phyloP scores from a whole-genome alignment of 352 stramenopile genomes.

The Detonula confervacea region DNA sequence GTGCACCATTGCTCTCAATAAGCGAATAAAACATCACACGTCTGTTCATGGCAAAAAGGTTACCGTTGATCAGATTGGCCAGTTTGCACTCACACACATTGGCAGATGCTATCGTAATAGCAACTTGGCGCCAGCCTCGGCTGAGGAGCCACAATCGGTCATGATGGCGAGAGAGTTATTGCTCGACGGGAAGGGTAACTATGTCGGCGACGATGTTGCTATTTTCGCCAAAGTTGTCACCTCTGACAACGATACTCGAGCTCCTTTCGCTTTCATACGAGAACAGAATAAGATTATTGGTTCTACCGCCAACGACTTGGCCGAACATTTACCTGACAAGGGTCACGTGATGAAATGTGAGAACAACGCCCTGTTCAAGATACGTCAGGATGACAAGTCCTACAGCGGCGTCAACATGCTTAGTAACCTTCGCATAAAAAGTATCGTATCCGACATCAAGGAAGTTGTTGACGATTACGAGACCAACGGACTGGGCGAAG shows the following conservation, averaged over 20 bases:
- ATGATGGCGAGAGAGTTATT: slow-evolving; percentile 6
- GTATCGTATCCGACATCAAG: slow-evolving; percentile 10
- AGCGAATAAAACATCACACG: not conserved
- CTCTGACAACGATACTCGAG: slow-evolving; percentile 18
- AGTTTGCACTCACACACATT: slow-evolving; percentile 7
- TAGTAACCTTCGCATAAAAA: slow-evolving; percentile 12
- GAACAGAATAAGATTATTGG: slow-evolving; percentile 27
- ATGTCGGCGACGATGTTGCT: slow-evolving; percentile 14
- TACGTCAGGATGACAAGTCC: not conserved
- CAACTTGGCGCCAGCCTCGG: not conserved
- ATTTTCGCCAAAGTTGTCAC: slow-evolving; percentile 15
- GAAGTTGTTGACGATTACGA: slow-evolving; percentile 5
- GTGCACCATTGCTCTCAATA: not conserved
- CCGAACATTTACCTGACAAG: slow-evolving; percentile 8
- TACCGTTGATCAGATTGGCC: not conserved
- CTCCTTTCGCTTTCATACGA: not conserved
- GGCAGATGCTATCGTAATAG: slow-evolving; percentile 23
- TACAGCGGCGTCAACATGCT: slow-evolving; percentile 2
- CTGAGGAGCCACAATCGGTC: slow-evolving; percentile 15
- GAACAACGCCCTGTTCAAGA: slow-evolving; percentile 19
- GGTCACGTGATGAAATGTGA: slow-evolving; percentile 15
- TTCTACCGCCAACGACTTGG: not conserved
- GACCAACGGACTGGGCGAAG: not conserved
- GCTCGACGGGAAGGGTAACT: slow-evolving; percentile 17
- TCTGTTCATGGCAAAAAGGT: not conserved